These are phyloP conservation scores for Diaporthe amygdali DNA, from an alignment of 2,329 filamentous ascomycete species.

Conservation along the genomic window DNA sequence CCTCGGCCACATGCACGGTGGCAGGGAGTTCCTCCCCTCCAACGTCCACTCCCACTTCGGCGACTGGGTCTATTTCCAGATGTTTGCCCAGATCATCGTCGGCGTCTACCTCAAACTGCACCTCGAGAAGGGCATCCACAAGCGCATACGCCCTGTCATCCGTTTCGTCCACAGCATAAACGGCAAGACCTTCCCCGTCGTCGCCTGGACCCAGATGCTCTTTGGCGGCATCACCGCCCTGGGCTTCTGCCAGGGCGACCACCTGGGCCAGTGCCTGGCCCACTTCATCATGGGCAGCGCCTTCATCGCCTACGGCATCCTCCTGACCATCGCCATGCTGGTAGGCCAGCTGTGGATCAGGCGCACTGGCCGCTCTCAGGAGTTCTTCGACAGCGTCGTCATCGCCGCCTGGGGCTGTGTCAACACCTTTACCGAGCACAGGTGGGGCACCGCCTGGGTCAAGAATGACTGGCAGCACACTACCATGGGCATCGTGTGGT, in stretches of 20 bases:
- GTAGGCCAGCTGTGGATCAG: slow-evolving; percentile 89
- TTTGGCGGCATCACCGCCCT: slow-evolving; percentile 93
- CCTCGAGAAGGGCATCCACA: slow-evolving; percentile 83
- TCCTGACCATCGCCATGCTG: slow-evolving; percentile 84
- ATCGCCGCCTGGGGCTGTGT: slow-evolving; percentile 96
- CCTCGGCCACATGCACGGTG: slow-evolving; percentile 88
- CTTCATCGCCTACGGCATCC: slow-evolving; percentile 91
- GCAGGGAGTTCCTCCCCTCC: slow-evolving; percentile 76
- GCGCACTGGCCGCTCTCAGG: slow-evolving; percentile 84
- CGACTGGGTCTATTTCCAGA: slow-evolving; percentile 77
- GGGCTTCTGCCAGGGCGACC: slow-evolving; percentile 91
- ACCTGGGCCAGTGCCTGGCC: slow-evolving; percentile 88
- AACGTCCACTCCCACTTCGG: slow-evolving; percentile 87
- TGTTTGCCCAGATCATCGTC: slow-evolving; percentile 77
- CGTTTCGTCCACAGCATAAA: slow-evolving; percentile 79
- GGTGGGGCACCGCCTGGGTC: slow-evolving; percentile 89
- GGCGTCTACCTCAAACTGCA: slow-evolving; percentile 91
- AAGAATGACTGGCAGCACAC: slow-evolving; percentile 97
- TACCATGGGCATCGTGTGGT: slow-evolving; percentile 99
- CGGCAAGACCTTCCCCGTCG: slow-evolving; percentile 85
- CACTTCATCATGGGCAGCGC: slow-evolving; percentile 99
- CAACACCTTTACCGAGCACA: slow-evolving; percentile 97
- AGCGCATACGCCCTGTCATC: slow-evolving; percentile 73
- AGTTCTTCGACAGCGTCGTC: slow-evolving; percentile 92
- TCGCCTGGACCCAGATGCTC: slow-evolving; percentile 92